Conservation (phyloP, 768 basidiomycete species). For the Leccinum variicolor region DNA sequence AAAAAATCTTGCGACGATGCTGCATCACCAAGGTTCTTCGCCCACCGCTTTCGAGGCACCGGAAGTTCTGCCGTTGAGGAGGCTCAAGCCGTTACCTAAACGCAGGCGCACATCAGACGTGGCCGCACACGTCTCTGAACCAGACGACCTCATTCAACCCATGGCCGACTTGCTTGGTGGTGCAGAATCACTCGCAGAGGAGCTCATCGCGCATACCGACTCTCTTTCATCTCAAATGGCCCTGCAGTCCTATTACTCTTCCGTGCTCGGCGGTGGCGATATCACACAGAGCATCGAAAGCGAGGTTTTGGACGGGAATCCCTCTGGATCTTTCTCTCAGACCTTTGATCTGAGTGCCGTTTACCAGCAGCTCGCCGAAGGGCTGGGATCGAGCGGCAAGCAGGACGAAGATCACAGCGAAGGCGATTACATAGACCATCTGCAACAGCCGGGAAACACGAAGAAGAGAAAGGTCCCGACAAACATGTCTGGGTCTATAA, state of each 20-base stretch:
- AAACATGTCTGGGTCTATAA: slow-evolving; percentile 43
- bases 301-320: slow-evolving; percentile 16
- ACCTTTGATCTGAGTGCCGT: slow-evolving; percentile 27
- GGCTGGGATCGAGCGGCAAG: slow-evolving; percentile 21
- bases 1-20: slow-evolving; percentile 27
- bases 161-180: slow-evolving; percentile 36
- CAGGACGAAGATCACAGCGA: slow-evolving; percentile 55
- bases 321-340: slow-evolving; percentile 19
- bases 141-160: slow-evolving; percentile 29
- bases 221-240: slow-evolving; percentile 56
- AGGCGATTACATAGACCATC: slow-evolving; percentile 64
- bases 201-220: slow-evolving; percentile 56
- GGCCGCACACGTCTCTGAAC: slow-evolving; percentile 21
- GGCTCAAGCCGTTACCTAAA: slow-evolving; percentile 78
- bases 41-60: slow-evolving; percentile 59
- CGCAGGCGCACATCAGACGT: slow-evolving; percentile 54
- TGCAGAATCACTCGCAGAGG: slow-evolving; percentile 50
- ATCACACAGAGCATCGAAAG: slow-evolving; percentile 35
- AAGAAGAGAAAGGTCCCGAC: slow-evolving; percentile 88
- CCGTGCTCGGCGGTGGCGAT: slow-evolving; percentile 43
- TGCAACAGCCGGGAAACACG: slow-evolving; percentile 76
- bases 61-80: slow-evolving; percentile 58
- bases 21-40: slow-evolving; percentile 52
- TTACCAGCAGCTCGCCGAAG: slow-evolving; percentile 25
- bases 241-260: slow-evolving; percentile 62